Evolutionary conservation across 768 basidiomycete genomes (phyloP).

Genomic region (Galerina sulciceps): DNA sequence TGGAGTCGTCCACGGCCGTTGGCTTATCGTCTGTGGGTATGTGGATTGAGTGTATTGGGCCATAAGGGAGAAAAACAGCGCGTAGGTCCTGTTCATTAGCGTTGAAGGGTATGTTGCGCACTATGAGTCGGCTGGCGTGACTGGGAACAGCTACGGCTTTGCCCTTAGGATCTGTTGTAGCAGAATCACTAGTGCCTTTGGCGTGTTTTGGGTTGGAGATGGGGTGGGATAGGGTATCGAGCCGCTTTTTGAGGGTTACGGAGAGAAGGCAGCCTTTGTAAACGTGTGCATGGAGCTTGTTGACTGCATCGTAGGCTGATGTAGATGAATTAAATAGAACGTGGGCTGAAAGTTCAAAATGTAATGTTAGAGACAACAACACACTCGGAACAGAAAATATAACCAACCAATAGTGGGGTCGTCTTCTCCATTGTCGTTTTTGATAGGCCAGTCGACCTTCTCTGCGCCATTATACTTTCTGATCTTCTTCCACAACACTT

Average conservation of each 20-base stretch:
- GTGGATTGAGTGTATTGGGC: conserved; percentile 84
- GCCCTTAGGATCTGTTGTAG: conserved; percentile 35
- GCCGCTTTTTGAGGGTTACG: conserved; percentile 83
- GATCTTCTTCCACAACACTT: conserved; percentile 83
- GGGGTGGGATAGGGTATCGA: conserved; percentile 67
- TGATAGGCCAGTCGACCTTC: conserved; percentile 72
- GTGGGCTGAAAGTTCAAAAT: conserved; percentile 50
- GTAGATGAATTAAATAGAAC: conserved; percentile 73
- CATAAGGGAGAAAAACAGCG: conserved; percentile 84
- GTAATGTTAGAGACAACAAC: neutral
- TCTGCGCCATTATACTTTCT: conserved; percentile 81
- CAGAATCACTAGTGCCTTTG: conserved; percentile 26
- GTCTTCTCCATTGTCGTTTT: conserved; percentile 47
- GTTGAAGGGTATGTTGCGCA: conserved; percentile 88
- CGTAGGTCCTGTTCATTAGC: conserved; percentile 85
- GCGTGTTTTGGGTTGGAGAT: conserved; percentile 18
- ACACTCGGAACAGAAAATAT: neutral
- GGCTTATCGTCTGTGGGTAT: conserved; percentile 57
- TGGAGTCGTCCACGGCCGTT: conserved; percentile 31
- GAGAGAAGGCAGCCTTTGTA: conserved; percentile 91
- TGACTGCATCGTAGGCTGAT: conserved; percentile 70
- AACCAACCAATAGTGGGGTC: conserved; percentile 55
- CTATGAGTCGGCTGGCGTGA: conserved; percentile 81
- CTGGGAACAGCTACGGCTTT: conserved; percentile 52
- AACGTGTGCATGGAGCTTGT: conserved; percentile 88